These are phyloP conservation scores for Calonectria honghensis DNA, from an alignment of 2,329 filamentous ascomycete species.

Conservation along the genomic window DNA sequence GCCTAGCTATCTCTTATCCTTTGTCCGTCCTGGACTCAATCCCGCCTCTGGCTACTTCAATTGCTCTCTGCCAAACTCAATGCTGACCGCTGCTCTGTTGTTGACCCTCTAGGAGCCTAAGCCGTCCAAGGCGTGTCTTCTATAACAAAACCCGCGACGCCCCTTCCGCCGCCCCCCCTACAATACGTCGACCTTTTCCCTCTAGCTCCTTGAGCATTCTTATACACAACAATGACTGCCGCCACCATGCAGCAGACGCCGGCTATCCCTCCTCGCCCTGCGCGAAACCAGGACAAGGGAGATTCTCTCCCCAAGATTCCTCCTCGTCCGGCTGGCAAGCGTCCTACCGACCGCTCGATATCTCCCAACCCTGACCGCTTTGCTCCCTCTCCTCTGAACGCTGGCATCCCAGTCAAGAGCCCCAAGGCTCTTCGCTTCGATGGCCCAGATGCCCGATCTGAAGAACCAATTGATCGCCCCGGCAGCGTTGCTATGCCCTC, in stretches of 20 bases:
- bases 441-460: conserved; percentile 56
- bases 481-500: conserved; percentile 89
- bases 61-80: conserved; percentile 46
- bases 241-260: conserved; percentile 70
- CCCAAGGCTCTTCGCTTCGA: conserved; percentile 61
- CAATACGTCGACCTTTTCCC: conserved; percentile 28
- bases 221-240: conserved; percentile 66
- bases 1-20: conserved; percentile 23
- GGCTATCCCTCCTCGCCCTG: conserved; percentile 74
- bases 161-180: conserved; percentile 39
- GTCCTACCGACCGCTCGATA: conserved; percentile 81
- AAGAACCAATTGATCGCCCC: conserved; percentile 74
- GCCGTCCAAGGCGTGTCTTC: conserved; percentile 39
- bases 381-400: conserved; percentile 90
- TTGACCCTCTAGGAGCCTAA: conserved; percentile 45
- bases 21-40: conserved; percentile 33
- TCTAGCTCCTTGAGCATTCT: conserved; percentile 47
- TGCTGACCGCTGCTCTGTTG: conserved; percentile 53
- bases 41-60: conserved; percentile 28
- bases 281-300: conserved; percentile 69
- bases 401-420: conserved; percentile 73
- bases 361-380: conserved; percentile 87
- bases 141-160: conserved; percentile 43
- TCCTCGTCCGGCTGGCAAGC: conserved; percentile 83
- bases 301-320: conserved; percentile 80